A percentile compares a stretch with the other conserved stretches of the same genome.
These are phyloP conservation scores for Melocanna baccifera DNA, from an alignment of 176 grass and related monocot species.

Conservation along the genomic window DNA sequence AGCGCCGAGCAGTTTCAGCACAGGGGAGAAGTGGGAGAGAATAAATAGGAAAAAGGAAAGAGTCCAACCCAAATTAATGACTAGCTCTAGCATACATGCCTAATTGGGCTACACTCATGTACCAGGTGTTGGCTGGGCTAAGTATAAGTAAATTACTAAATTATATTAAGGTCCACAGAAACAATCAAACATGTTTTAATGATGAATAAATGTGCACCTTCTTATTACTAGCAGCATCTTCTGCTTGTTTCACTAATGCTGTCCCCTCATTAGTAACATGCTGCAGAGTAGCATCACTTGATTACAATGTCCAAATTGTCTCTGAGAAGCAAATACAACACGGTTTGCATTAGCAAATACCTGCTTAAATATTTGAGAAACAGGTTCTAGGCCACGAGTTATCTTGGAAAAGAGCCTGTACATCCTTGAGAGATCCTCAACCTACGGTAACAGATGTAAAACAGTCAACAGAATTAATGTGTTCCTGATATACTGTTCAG, in stretches of 20 bases:
- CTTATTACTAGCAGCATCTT: slow-evolving; percentile 91
- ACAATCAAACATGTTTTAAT: neutral
- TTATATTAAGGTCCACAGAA: neutral
- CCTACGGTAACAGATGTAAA: slow-evolving; percentile 35
- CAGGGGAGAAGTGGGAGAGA: neutral
- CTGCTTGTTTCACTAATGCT: slow-evolving; percentile 79
- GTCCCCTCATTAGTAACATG: slow-evolving; percentile 89
- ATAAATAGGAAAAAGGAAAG: neutral
- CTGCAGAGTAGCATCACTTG: slow-evolving; percentile 38
- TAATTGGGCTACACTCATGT: neutral
- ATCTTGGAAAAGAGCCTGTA: slow-evolving; percentile 89
- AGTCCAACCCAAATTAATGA: slow-evolving; percentile 8
- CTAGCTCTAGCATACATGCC: neutral
- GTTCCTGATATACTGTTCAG: slow-evolving; percentile 4
- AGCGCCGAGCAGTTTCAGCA: neutral
- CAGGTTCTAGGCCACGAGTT: slow-evolving; percentile 68
- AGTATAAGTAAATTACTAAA: neutral
- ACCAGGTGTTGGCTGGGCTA: neutral
- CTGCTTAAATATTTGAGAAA: slow-evolving; percentile 94
- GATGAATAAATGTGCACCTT: slow-evolving; percentile 43
- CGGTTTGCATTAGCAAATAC: slow-evolving; percentile 32
- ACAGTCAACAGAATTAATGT: slow-evolving; percentile 3
- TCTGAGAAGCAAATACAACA: neutral
- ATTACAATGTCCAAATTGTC: slow-evolving; percentile 23
- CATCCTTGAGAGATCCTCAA: slow-evolving; percentile 90